These are phyloP conservation scores for Erucastrum elatum DNA, from an alignment of 345 rosid genomes.

Conservation along the genomic window DNA sequence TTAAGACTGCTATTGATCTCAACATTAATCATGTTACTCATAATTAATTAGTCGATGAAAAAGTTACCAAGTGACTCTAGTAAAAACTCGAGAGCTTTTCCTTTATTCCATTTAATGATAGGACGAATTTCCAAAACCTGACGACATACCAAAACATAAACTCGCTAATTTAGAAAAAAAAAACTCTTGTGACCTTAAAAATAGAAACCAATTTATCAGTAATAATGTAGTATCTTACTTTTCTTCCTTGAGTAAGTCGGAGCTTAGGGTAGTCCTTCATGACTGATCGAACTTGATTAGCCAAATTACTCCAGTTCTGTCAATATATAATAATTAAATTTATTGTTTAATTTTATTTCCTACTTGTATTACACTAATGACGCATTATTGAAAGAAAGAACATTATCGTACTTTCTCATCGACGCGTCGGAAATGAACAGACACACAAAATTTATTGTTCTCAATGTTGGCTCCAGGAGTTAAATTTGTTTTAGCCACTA, in stretches of 20 bases:
- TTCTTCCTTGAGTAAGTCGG: conserved; percentile 75
- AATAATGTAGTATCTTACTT: conserved; percentile 44
- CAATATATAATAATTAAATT: neutral
- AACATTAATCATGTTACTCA: neutral
- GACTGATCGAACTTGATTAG: conserved; percentile 63
- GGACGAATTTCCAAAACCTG: neutral
- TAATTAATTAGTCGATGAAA: neutral
- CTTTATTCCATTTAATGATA: neutral
- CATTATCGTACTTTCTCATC: conserved; percentile 64
- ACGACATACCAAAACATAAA: conserved; percentile 9
- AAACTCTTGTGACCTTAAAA: neutral
- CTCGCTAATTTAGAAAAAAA: neutral
- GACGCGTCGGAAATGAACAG: conserved; percentile 91
- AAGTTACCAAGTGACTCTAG: conserved; percentile 24
- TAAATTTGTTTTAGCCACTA: conserved; percentile 62
- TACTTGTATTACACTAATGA: neutral
- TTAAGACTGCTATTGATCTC: neutral
- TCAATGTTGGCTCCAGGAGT: conserved; percentile 83
- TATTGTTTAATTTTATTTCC: neutral
- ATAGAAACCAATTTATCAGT: neutral
- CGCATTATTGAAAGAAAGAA: neutral
- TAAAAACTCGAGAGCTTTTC: neutral
- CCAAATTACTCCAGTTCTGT: conserved; percentile 80
- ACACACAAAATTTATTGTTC: conserved; percentile 86
- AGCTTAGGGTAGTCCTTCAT: conserved; percentile 73